phyloP scores from a whole-genome alignment of 2,329 filamentous ascomycete genomes.

The Alternaria rosae region DNA sequence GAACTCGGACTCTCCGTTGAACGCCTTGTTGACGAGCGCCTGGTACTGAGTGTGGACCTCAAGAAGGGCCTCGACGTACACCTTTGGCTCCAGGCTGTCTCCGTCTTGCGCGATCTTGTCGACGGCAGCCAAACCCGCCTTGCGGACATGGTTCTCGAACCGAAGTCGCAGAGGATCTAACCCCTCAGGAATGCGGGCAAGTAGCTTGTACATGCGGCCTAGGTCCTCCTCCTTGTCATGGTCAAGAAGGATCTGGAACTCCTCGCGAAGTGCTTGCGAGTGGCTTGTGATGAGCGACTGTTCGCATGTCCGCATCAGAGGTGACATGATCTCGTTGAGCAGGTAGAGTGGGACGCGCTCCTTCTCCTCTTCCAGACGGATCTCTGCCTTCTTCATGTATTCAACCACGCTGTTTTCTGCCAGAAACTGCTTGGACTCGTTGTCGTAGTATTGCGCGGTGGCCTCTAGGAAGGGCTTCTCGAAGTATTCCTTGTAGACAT shows the following conservation, averaged over 20 bases:
- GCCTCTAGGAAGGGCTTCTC: constrained; percentile 89
- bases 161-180: constrained; percentile 84
- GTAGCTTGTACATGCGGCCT: constrained; percentile 91
- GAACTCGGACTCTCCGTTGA: constrained; percentile 95
- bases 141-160: constrained; percentile 92
- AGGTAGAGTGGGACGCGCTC: constrained; percentile 91
- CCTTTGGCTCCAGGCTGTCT: constrained; percentile 91
- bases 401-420: constrained; percentile 97
- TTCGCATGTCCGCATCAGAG: constrained; percentile 87
- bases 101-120: constrained; percentile 89
- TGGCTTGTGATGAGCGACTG: constrained; percentile 89
- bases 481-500: constrained; percentile 92
- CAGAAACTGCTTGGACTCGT: constrained; percentile 92
- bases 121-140: constrained; percentile 85
- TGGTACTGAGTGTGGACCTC: constrained; percentile 96
- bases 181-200: constrained; percentile 88
- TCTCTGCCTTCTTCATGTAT: constrained; percentile 99
- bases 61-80: constrained; percentile 93
- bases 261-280: constrained; percentile 83
- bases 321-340: constrained; percentile 84
- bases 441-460: constrained; percentile 85
- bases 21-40: constrained; percentile 87
- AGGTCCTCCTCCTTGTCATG: constrained; percentile 96
- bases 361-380: constrained; percentile 88
- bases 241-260: constrained; percentile 93